A percentile compares a stretch with the other conserved stretches of the same genome.
Conservation (phyloP, 208 protist genomes). For the Wallacemonas sp. region DNA sequence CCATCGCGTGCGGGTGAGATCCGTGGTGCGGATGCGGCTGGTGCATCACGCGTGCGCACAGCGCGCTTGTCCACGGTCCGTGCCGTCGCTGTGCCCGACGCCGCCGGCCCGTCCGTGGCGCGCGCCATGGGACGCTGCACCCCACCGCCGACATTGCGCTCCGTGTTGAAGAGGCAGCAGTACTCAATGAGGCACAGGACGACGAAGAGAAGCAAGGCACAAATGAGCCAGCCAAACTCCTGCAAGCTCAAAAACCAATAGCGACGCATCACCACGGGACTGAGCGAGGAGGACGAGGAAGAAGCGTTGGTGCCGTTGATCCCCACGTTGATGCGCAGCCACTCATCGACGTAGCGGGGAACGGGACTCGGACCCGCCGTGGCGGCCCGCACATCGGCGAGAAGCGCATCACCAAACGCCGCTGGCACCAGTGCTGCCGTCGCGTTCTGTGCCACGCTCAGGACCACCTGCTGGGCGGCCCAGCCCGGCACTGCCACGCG, state of each 20-base stretch:
- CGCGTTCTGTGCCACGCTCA: slow-evolving; percentile 5
- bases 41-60: too few species aligned
- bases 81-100: too few species aligned
- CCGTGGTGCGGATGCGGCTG: too few species aligned
- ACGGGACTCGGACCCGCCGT: slow-evolving; percentile 10
- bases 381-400: slow-evolving; percentile 18
- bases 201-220: slow-evolving; percentile 18
- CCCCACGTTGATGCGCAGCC: slow-evolving; percentile 5
- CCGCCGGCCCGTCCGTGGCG: too few species aligned
- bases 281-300: too few species aligned
- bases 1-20: too few species aligned
- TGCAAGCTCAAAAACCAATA: slow-evolving; percentile 26
- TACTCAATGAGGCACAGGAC: slow-evolving; percentile 18
- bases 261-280: too few species aligned
- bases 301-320: not conserved
- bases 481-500: slow-evolving; percentile 31
- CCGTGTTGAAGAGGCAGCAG: slow-evolving; percentile 27
- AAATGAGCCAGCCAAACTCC: slow-evolving; percentile 31
- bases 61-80: too few species aligned
- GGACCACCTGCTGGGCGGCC: slow-evolving; percentile 33
- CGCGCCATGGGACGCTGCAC: not conserved
- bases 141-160: slow-evolving; percentile 17
- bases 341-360: slow-evolving; percentile 8
- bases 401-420: not conserved
- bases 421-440: not conserved